Evolutionary conservation across 208 protist species (phyloP).

Genomic region (Crithidia mellificae): DNA sequence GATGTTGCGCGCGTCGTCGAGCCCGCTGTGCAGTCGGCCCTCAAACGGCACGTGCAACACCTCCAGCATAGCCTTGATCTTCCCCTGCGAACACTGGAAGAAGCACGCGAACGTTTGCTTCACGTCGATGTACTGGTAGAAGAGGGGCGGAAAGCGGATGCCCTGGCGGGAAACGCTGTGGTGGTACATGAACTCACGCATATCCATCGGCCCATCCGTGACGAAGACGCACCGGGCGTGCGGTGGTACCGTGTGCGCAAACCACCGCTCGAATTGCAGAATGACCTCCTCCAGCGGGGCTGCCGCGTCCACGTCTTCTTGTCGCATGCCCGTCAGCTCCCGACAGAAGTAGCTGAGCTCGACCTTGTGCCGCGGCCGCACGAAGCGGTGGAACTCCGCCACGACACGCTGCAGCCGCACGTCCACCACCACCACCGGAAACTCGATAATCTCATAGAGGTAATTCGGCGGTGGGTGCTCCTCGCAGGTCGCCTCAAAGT

Average conservation of each 20-base stretch:
- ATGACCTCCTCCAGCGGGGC: slow-evolving; percentile 75
- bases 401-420: slow-evolving; percentile 58
- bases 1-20: slow-evolving; percentile 88
- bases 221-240: slow-evolving; percentile 66
- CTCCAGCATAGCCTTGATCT: slow-evolving; percentile 90
- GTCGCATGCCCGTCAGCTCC: slow-evolving; percentile 91
- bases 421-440: slow-evolving; percentile 92
- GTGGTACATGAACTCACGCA: slow-evolving; percentile 85
- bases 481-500: slow-evolving; percentile 93
- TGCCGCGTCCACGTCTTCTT: slow-evolving; percentile 87
- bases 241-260: slow-evolving; percentile 60
- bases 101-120: slow-evolving; percentile 81
- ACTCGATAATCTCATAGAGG: slow-evolving; percentile 96
- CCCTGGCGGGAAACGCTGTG: slow-evolving; percentile 75
- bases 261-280: slow-evolving; percentile 81
- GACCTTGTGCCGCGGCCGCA: slow-evolving; percentile 82
- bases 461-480: slow-evolving; percentile 66
- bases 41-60: slow-evolving; percentile 75
- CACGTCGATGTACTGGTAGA: slow-evolving; percentile 89
- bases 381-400: slow-evolving; percentile 89
- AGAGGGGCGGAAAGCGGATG: slow-evolving; percentile 79
- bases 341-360: slow-evolving; percentile 90
- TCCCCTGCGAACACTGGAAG: slow-evolving; percentile 75
- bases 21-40: slow-evolving; percentile 82
- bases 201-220: slow-evolving; percentile 82